Evolutionary conservation across 805 yeast genomes (phyloP).

Genomic region (Kluyveromyces siamensis): DNA sequence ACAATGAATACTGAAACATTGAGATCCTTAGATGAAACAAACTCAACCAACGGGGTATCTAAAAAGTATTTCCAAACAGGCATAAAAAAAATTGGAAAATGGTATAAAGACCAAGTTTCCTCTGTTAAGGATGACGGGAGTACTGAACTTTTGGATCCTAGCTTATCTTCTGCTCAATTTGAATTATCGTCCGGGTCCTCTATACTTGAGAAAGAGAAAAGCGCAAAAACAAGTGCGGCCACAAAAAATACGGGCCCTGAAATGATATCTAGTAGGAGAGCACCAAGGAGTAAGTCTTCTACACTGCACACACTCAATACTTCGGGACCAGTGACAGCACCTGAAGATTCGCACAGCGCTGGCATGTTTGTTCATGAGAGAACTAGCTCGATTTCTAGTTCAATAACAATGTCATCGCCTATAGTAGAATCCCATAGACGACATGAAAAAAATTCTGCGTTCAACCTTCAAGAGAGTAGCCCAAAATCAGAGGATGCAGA

Average conservation of each 20-base stretch:
- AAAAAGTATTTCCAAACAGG: slow-evolving; percentile 37
- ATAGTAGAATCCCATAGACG: slow-evolving; percentile 3
- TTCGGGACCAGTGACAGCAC: not conserved
- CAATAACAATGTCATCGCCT: slow-evolving; percentile 6
- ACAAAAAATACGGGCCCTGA: slow-evolving; percentile 10
- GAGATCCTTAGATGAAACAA: slow-evolving; percentile 6
- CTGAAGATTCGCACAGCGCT: slow-evolving; percentile 8
- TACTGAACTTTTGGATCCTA: not conserved
- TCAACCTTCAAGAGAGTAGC: not conserved
- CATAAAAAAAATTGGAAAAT: slow-evolving; percentile 52
- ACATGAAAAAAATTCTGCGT: not conserved
- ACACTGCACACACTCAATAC: not conserved
- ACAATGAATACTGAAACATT: slow-evolving; percentile 4
- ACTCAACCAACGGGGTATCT: slow-evolving; percentile 19
- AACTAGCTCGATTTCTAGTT: slow-evolving; percentile 11
- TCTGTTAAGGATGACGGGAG: not conserved
- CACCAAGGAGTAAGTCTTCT: slow-evolving; percentile 13
- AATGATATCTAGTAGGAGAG: slow-evolving; percentile 27
- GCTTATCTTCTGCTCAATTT: not conserved
- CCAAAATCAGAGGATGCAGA: not conserved
- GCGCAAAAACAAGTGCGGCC: not conserved
- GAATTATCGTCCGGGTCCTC: not conserved
- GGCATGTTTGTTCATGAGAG: slow-evolving; percentile 25
- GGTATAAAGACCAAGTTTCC: slow-evolving; percentile 40
- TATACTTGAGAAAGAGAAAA: not conserved